Conservation (phyloP, 2,329 filamentous ascomycete genomes). For the Intubia oerlemansii region DNA sequence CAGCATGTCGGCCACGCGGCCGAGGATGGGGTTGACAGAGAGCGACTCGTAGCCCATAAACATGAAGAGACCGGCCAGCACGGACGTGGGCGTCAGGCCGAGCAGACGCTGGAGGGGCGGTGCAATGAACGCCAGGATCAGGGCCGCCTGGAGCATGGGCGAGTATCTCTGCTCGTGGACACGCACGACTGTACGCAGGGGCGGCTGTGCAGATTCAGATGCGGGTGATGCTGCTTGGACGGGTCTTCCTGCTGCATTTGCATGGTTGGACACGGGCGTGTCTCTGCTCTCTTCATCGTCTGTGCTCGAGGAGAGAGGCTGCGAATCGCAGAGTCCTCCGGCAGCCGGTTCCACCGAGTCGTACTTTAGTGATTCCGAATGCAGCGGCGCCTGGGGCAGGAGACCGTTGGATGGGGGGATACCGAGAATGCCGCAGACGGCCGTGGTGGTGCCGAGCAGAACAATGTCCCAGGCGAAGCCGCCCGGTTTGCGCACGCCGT, state of each 20-base stretch:
- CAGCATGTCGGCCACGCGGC: constrained; percentile 1
- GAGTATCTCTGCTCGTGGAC: constrained; percentile 2
- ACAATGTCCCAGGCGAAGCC: constrained; percentile 4
- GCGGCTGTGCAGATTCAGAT: no score
- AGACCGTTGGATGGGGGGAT: constrained; percentile 46
- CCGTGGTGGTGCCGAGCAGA: constrained; percentile 2
- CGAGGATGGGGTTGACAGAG: constrained; percentile 2
- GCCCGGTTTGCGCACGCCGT: constrained; percentile 2
- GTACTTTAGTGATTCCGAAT: constrained; percentile 41
- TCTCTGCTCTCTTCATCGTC: background rate
- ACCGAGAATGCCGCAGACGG: constrained; percentile 14
- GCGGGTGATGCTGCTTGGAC: no score
- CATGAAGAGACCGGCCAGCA: constrained; percentile 2
- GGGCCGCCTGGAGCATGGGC: background rate
- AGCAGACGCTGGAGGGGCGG: constrained; percentile 1
- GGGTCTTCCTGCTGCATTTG: no score
- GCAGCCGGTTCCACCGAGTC: no score
- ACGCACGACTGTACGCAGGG: background rate
- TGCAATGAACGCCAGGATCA: constrained; percentile 2
- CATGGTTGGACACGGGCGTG: no score
- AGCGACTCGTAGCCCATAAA: constrained; percentile 3
- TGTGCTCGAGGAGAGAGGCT: background rate
- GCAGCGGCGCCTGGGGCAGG: constrained; percentile 42
- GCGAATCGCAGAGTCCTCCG: no score
- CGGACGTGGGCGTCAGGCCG: constrained; percentile 1